Conservation (phyloP, 202 grass and related monocot genomes). For the Setaria viridis region DNA sequence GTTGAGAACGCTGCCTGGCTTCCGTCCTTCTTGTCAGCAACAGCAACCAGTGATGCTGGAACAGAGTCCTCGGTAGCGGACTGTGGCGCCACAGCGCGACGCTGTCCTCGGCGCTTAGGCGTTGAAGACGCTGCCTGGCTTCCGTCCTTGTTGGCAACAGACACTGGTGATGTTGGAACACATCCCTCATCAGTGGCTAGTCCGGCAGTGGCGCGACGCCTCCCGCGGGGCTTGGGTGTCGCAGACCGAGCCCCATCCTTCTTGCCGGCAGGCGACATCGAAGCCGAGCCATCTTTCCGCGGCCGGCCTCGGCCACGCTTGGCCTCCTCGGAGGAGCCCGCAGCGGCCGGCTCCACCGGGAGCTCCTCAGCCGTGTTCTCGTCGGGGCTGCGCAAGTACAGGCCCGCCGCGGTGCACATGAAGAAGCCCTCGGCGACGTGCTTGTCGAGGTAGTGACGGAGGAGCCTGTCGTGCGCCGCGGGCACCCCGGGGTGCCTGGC, state of each 20-base stretch:
- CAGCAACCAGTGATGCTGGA: not conserved
- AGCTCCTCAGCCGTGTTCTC: not conserved
- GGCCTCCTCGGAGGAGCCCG: not conserved
- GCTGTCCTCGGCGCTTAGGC: not conserved
- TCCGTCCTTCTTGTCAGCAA: not conserved
- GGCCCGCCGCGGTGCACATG: conserved; percentile 22
- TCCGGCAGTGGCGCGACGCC: not conserved
- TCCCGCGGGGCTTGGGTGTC: not conserved
- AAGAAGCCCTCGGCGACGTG: conserved; percentile 56
- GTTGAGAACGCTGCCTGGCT: not conserved
- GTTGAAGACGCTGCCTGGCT: not conserved
- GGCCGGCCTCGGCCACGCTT: conserved; percentile 35
- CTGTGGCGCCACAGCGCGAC: no score
- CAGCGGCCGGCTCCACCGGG: not conserved
- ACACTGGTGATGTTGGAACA: not conserved
- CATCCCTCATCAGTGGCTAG: not conserved
- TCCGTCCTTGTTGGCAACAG: not conserved
- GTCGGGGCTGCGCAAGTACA: conserved; percentile 13
- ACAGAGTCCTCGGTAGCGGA: not conserved
- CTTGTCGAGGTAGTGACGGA: conserved; percentile 57
- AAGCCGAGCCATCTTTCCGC: not conserved
- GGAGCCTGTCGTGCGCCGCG: conserved; percentile 46
- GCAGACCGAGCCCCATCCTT: not conserved
- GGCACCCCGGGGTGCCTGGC: conserved; percentile 51
- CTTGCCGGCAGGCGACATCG: not conserved